Conservation (phyloP, 2,329 filamentous ascomycete species). For the Endoconidiophora polonica region DNA sequence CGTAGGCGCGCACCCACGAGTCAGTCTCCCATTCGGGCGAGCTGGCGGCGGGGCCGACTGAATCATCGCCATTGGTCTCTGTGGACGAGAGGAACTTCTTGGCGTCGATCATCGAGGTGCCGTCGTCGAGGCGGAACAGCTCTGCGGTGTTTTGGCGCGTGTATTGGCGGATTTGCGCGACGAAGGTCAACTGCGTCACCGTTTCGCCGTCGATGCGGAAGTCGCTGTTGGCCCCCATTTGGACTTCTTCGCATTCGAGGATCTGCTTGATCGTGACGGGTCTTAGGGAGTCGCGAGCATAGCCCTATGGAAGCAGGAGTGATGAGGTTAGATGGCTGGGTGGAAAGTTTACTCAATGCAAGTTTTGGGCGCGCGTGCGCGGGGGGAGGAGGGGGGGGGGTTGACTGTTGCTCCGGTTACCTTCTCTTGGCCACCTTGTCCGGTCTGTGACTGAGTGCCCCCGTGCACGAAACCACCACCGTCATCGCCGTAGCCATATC, state of each 20-base stretch:
- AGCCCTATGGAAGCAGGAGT: constrained; percentile 26
- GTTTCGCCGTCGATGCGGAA: constrained; percentile 70
- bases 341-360: neutral
- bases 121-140: constrained; percentile 87
- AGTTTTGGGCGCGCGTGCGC: neutral
- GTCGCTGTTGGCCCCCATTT: constrained; percentile 41
- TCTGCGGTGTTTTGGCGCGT: constrained; percentile 78
- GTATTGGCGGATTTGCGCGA: constrained; percentile 81
- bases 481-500: constrained; percentile 35
- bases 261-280: constrained; percentile 95
- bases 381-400: neutral
- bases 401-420: constrained; percentile 18
- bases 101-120: constrained; percentile 80
- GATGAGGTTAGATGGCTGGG: neutral
- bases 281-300: constrained; percentile 71
- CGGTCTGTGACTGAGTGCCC: constrained; percentile 40
- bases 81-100: constrained; percentile 45
- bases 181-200: constrained; percentile 58
- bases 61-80: constrained; percentile 20
- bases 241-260: constrained; percentile 61
- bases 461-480: constrained; percentile 45
- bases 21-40: constrained; percentile 46
- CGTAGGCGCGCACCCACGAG: constrained; percentile 72
- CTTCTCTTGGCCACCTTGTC: constrained; percentile 32
- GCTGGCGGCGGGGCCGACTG: constrained; percentile 18